Evolutionary conservation across 2,329 filamentous ascomycete genomes (phyloP), one percentile per base, ranked within the genome.

Genomic region (Scopulariopsis brevicaulis): DNA sequence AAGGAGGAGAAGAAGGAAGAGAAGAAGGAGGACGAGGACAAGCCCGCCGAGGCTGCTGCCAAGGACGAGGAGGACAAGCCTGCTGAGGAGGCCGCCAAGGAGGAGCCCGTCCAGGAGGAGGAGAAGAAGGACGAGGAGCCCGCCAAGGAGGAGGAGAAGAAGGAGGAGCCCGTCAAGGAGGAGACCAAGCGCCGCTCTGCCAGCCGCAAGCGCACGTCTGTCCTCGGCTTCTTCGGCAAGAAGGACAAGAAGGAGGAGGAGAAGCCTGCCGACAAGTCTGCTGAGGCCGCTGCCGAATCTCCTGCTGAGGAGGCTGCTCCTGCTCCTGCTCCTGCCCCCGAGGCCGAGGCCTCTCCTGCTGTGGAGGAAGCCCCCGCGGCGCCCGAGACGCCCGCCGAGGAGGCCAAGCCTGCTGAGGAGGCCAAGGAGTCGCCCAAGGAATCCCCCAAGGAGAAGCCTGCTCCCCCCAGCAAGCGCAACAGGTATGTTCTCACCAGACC

Each of bases 201-300:
- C 55, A 85, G 82, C 69, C 80, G 80, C 67, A 86, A 87, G 81
- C 83, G 84, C 56, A 73, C 74, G 53, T 86, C 83, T 58, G 80
- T 86, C 73, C 85, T 87, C 65, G 80, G 79, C 64, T 76, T 85
- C 62, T 68, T 78, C 7, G 56, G 78, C 65, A 80, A 81, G 74
- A 83, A 82, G 73, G 77, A 79, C 59, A 69, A 70, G 65, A 75
- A 73, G 63, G 60, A 60, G 50, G 61, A 62, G 54, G 60, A 58
- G 51, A 62, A 65, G 62, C 61, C 62, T 50, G 67, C 64, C 24
- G 69, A 73, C 46, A 37, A 43, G 25, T 18, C 58, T 37, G 52
- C 58, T 10, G 53, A 52, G 53, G n/a, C 52, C 40, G 43, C 55
- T 14, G 4, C 51, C 20, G 54, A 56, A 11, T 15, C 48, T 15